A percentile compares a stretch with the other conserved stretches of the same genome.
Evolutionary conservation across 1,284 basidiomycete species (phyloP).

Genomic region (Gastroboletus turbinatus): DNA sequence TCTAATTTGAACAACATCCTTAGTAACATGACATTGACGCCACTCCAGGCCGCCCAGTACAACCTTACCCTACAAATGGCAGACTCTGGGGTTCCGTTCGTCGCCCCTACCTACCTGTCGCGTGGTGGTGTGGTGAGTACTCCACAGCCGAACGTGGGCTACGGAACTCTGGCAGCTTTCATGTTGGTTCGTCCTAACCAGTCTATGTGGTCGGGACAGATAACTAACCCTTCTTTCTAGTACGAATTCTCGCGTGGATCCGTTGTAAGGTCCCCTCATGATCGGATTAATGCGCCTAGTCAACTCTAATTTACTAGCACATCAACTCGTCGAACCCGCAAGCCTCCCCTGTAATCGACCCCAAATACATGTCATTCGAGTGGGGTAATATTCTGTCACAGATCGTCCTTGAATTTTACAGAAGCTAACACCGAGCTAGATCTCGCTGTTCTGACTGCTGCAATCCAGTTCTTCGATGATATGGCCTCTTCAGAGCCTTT

Average conservation of each 20-base stretch:
- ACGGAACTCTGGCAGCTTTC: not conserved
- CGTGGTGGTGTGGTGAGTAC: not conserved
- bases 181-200: not conserved
- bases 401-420: no score
- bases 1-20: not conserved
- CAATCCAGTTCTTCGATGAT: not conserved
- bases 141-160: not conserved
- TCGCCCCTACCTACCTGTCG: not conserved
- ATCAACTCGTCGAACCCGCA: not conserved
- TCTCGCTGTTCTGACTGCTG: not conserved
- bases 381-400: not conserved
- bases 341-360: slow-evolving; percentile 3
- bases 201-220: not conserved
- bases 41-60: not conserved
- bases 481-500: not conserved
- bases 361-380: not conserved
- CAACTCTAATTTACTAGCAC: not conserved
- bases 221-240: not conserved
- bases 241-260: not conserved
- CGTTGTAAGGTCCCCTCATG: not conserved
- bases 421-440: not conserved
- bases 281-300: not conserved
- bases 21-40: not conserved
- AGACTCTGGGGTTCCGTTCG: not conserved
- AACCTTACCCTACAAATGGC: not conserved